phyloP scores from a whole-genome alignment of 257 asterid genomes.

The Galeopsis tetrahit region DNA sequence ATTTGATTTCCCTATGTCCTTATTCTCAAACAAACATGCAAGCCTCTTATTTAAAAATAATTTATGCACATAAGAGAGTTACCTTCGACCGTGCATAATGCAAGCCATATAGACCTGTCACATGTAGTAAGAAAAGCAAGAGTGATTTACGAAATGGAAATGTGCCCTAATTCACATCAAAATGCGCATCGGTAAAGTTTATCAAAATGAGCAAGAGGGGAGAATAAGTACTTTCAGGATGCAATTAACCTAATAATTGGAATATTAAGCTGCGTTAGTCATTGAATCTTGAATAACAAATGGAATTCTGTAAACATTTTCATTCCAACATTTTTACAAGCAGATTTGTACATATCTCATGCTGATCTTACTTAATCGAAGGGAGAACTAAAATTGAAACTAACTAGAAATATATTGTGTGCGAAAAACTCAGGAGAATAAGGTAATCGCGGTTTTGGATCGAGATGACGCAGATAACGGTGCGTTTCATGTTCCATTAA shows the following conservation, averaged over 20 bases:
- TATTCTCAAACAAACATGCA: constrained; percentile 28
- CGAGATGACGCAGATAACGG: background rate
- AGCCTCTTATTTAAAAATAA: constrained; percentile 24
- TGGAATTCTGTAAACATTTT: background rate
- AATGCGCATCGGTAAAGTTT: background rate
- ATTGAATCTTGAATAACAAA: background rate
- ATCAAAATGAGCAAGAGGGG: constrained; percentile 11
- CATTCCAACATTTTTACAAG: background rate
- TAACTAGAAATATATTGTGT: background rate
- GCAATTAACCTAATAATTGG: constrained; percentile 8
- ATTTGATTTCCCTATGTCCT: constrained; percentile 21
- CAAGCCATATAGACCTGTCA: constrained; percentile 95
- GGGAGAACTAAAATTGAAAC: background rate
- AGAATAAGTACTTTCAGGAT: background rate
- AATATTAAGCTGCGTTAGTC: constrained; percentile 7
- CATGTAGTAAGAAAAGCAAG: constrained; percentile 31
- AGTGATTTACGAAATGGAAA: constrained; percentile 14
- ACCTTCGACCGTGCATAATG: constrained; percentile 86
- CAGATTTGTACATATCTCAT: background rate
- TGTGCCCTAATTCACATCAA: constrained; percentile 15
- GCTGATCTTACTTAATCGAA: constrained; percentile 14
- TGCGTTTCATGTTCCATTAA: constrained; percentile 1
- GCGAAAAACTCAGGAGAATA: background rate
- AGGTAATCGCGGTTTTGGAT: constrained; percentile 1
- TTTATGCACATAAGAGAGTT: constrained; percentile 30